Conservation (phyloP, 495 filamentous ascomycete genomes). For the Margaritispora aquatica region DNA sequence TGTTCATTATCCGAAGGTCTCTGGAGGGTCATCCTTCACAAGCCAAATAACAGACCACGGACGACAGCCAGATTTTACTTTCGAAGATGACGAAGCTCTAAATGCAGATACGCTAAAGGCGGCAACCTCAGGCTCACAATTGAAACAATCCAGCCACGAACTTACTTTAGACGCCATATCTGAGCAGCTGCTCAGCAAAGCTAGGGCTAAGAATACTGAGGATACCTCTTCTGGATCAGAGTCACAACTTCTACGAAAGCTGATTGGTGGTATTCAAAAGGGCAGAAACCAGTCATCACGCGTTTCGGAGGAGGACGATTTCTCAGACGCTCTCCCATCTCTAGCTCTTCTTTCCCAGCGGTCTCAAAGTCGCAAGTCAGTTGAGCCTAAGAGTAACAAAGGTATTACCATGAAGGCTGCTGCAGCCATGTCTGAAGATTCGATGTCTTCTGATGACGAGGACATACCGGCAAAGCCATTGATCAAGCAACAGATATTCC, state of each 20-base stretch:
- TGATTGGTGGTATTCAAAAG: not conserved
- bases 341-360: conserved; percentile 16
- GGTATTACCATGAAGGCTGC: not conserved
- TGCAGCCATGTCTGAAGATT: conserved; percentile 3
- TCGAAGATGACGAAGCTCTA: conserved; percentile 12
- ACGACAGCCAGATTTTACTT: conserved; percentile 20
- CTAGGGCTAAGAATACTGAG: not conserved
- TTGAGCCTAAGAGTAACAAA: not conserved
- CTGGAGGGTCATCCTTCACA: conserved; percentile 16
- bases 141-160: not conserved
- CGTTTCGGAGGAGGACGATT: conserved; percentile 8
- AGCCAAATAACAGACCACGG: conserved; percentile 20
- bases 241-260: conserved; percentile 5
- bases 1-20: conserved; percentile 21
- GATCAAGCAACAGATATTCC: not conserved
- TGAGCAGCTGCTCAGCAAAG: not conserved
- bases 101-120: conserved; percentile 9
- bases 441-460: not conserved
- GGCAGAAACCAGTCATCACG: not conserved
- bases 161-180: not conserved
- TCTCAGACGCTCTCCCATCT: conserved; percentile 18
- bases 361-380: not conserved
- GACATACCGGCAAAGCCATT: conserved; percentile 1
- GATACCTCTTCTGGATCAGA: conserved; percentile 2
- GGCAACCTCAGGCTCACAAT: no score